Conservation (phyloP, 768 basidiomycete genomes). For the Amanita rimosa region DNA sequence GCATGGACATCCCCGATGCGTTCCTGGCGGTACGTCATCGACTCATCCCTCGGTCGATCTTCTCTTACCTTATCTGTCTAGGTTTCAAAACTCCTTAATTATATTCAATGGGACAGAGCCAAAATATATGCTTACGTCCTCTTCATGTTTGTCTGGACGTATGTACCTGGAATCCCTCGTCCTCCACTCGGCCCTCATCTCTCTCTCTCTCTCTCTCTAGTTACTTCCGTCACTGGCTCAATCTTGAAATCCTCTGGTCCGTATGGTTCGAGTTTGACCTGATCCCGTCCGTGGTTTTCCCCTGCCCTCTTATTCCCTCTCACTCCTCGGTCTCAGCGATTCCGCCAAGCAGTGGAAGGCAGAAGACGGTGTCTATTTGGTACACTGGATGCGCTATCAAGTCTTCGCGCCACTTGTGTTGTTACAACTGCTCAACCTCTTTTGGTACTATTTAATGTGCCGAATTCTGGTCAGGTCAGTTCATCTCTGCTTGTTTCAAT, state of each 20-base stretch:
- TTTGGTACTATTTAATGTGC: constrained; percentile 86
- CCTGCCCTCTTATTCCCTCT: not conserved
- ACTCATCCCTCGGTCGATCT: not conserved
- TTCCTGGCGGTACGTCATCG: constrained; percentile 67
- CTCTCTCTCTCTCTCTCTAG: too few species aligned
- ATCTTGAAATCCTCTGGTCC: constrained; percentile 78
- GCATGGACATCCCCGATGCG: constrained; percentile 93
- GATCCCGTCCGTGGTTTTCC: constrained; percentile 50
- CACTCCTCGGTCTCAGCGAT: constrained; percentile 25
- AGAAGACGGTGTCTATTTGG: constrained; percentile 56
- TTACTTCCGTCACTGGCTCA: constrained; percentile 54
- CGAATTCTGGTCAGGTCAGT: constrained; percentile 65
- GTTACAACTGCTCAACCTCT: constrained; percentile 78
- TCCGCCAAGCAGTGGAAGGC: constrained; percentile 46
- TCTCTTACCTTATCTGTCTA: constrained; percentile 16
- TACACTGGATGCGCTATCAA: constrained; percentile 72
- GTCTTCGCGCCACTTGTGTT: constrained; percentile 66
- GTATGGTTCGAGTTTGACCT: constrained; percentile 72
- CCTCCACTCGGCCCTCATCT: too few species aligned
- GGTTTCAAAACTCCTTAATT: constrained; percentile 84
- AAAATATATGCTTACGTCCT: constrained; percentile 52
- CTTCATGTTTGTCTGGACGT: constrained; percentile 79
- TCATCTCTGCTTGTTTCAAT: not conserved
- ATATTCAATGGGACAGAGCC: constrained; percentile 55
- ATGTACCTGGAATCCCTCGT: constrained; percentile 20